Evolutionary conservation across 2,329 filamentous ascomycete genomes (phyloP).

Genomic region (Beauveria sp.): DNA sequence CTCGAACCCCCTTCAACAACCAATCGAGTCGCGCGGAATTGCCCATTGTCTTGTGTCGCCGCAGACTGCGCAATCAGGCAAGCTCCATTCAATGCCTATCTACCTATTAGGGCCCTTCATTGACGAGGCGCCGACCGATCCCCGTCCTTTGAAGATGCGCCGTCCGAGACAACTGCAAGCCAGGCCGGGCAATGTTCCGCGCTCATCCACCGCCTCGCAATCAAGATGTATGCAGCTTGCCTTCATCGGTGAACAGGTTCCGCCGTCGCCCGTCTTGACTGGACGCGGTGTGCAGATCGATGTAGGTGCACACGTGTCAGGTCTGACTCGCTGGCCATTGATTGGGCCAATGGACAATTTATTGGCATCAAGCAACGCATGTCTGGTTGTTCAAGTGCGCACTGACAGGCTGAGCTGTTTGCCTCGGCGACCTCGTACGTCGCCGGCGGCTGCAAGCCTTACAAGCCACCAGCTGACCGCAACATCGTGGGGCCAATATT

Average conservation of each 20-base stretch:
- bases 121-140: background rate
- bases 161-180: background rate
- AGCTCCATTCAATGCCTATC: background rate
- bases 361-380: background rate
- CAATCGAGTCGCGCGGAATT: constrained; percentile 2
- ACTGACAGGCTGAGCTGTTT: background rate
- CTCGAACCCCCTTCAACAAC: background rate
- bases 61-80: background rate
- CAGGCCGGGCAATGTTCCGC: background rate
- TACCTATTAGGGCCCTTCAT: background rate
- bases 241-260: background rate
- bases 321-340: background rate
- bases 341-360: background rate
- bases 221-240: constrained; percentile 1
- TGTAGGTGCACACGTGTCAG: background rate
- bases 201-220: background rate
- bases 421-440: background rate
- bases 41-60: constrained; percentile 8
- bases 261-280: background rate
- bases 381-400: background rate
- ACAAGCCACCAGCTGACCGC: background rate
- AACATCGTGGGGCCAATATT: constrained; percentile 2
- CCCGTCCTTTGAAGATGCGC: background rate
- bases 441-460: background rate
- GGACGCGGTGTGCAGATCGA: constrained; percentile 1